Conservation (phyloP, 2,329 filamentous ascomycete species). For the Atkinsonella hypoxylon region DNA sequence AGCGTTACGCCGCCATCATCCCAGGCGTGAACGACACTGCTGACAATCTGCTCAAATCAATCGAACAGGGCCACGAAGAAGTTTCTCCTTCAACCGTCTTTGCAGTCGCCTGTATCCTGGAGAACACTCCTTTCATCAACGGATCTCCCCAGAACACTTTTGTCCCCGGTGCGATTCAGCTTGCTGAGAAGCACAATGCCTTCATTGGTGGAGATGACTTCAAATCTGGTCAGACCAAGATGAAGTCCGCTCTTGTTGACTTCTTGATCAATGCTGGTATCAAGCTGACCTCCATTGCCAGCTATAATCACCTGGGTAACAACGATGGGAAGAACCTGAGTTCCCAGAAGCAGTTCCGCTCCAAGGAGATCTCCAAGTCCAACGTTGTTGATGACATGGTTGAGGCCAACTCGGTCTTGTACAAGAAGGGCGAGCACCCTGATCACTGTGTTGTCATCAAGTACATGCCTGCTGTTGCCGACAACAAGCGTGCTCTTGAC, state of each 20-base stretch:
- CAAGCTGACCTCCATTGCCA: slow-evolving; percentile 95
- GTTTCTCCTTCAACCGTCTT: slow-evolving; percentile 95
- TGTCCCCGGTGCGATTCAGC: slow-evolving; percentile 79
- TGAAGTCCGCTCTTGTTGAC: slow-evolving; percentile 98
- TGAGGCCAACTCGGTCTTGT: slow-evolving; percentile 82
- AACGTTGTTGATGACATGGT: slow-evolving; percentile 99
- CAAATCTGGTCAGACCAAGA: slow-evolving; percentile 99
- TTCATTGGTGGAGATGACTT: slow-evolving; percentile 98
- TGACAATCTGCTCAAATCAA: slow-evolving; percentile 80
- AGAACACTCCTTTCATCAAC: slow-evolving; percentile 91
- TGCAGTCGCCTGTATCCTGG: slow-evolving; percentile 85
- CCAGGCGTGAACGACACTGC: slow-evolving; percentile 91
- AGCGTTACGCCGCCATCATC: slow-evolving; percentile 84
- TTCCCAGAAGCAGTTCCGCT: slow-evolving; percentile 96
- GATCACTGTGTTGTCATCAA: slow-evolving; percentile 99
- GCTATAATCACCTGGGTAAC: slow-evolving; percentile 99
- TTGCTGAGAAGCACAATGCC: slow-evolving; percentile 74
- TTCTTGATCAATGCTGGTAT: slow-evolving; percentile 98
- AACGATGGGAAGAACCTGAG: slow-evolving; percentile 98
- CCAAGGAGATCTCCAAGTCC: slow-evolving; percentile 99
- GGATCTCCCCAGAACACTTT: slow-evolving; percentile 99
- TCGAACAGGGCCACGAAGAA: slow-evolving; percentile 77
- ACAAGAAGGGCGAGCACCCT: slow-evolving; percentile 85
- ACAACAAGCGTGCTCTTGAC: slow-evolving; percentile 97
- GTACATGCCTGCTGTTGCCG: slow-evolving; percentile 98